Evolutionary conservation across 148 eudicot genomes (phyloP).

Genomic region (Cornus suecica): DNA sequence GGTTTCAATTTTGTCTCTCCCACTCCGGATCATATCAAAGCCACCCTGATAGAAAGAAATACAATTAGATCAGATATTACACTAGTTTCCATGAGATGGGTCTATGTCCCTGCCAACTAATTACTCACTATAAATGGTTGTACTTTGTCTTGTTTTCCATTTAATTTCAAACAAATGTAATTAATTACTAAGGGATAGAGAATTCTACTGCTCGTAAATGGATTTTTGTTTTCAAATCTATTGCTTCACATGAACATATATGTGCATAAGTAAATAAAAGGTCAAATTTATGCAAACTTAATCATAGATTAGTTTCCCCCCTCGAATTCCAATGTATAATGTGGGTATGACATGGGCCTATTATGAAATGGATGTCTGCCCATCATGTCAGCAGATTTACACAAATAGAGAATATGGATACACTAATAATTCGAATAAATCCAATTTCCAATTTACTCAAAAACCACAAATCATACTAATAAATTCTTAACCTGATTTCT

Average conservation of each 20-base stretch:
- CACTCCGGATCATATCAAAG: slow-evolving; percentile 97
- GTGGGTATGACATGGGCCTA: too few species aligned
- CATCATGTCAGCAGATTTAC: too few species aligned
- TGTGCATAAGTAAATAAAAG: too few species aligned
- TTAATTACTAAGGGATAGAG: too few species aligned
- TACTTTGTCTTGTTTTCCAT: background rate
- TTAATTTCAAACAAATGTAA: background rate
- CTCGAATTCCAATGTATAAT: too few species aligned
- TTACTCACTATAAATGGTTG: background rate
- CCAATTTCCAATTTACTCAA: background rate
- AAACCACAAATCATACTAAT: slow-evolving; percentile 1
- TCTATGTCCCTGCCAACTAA: background rate
- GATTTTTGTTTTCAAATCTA: too few species aligned
- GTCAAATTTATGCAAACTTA: too few species aligned
- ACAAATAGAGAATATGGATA: background rate
- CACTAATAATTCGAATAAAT: too few species aligned
- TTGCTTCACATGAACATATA: too few species aligned
- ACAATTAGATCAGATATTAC: background rate
- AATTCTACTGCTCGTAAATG: too few species aligned
- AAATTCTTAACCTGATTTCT: slow-evolving; percentile 73
- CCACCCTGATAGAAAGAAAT: slow-evolving; percentile 62
- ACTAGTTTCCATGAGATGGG: background rate
- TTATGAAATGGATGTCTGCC: too few species aligned
- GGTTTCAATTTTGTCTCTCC: slow-evolving; percentile 98
- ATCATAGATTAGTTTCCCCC: too few species aligned